These are phyloP conservation scores for Crataegus laevigata DNA, from an alignment of 306 rosid genomes.

Conservation along the genomic window DNA sequence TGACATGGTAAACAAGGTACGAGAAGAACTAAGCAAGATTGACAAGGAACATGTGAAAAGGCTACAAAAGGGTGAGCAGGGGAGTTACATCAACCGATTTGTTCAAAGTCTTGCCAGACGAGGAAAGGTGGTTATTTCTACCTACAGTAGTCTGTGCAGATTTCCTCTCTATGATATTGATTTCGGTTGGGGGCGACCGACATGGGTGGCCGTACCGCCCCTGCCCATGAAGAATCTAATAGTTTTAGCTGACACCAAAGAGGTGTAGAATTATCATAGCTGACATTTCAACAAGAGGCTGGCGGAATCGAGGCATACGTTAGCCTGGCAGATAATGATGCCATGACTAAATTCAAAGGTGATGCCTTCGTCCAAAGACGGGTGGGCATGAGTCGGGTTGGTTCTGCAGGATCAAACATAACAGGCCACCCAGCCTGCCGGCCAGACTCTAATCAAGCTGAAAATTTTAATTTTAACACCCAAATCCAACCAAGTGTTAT, in stretches of 20 bases:
- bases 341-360: background rate
- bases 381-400: background rate
- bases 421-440: background rate
- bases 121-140: background rate
- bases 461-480: background rate
- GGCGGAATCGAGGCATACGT: slow-evolving; percentile 14
- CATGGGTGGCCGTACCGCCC: slow-evolving; percentile 2
- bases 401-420: background rate
- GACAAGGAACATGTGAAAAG: background rate
- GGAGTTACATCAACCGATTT: background rate
- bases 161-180: slow-evolving; percentile 25
- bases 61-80: background rate
- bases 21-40: slow-evolving; percentile 3
- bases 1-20: slow-evolving; percentile 15
- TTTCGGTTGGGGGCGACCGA: slow-evolving; percentile 28
- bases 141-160: slow-evolving; percentile 17
- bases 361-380: background rate
- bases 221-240: background rate
- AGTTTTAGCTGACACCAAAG: background rate
- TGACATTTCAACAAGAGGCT: too few relatives aligned
- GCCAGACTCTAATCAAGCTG: background rate
- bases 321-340: slow-evolving; percentile 1
- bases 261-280: too few relatives aligned
- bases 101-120: background rate
- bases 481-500: background rate